A percentile compares a stretch with the other conserved stretches of the same genome.
Evolutionary conservation across 345 rosid species (phyloP).

Genomic region (Aurinia saxatilis): DNA sequence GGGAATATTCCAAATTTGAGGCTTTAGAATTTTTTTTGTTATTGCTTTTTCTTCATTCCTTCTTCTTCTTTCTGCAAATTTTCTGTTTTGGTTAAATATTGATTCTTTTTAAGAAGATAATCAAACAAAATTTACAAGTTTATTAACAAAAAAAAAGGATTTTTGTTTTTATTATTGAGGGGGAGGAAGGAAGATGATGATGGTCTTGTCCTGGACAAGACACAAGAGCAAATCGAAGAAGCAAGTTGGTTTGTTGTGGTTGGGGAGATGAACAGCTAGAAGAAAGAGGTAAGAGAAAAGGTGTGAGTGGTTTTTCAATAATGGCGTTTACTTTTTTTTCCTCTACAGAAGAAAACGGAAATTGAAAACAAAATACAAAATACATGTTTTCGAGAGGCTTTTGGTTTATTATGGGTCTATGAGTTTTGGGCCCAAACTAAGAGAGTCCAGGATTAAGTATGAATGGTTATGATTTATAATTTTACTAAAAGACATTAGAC

Average conservation of each 20-base stretch:
- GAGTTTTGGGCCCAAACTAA: not conserved
- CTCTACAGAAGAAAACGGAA: not conserved
- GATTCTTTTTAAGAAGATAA: too few relatives aligned
- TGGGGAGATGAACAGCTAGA: slow-evolving; percentile 35
- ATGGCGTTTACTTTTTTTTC: slow-evolving; percentile 21
- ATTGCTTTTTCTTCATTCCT: slow-evolving; percentile 13
- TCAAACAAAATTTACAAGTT: too few relatives aligned
- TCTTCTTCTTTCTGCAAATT: slow-evolving; percentile 13
- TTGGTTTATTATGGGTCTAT: not conserved
- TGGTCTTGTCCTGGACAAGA: slow-evolving; percentile 25
- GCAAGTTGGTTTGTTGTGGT: slow-evolving; percentile 38
- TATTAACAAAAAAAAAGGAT: not conserved
- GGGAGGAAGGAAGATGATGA: not conserved
- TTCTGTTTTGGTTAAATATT: not conserved
- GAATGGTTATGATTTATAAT: too few relatives aligned
- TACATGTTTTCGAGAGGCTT: not conserved
- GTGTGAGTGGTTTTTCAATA: slow-evolving; percentile 16
- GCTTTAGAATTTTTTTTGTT: slow-evolving; percentile 22
- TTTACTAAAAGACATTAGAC: too few relatives aligned
- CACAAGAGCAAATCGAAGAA: slow-evolving; percentile 4
- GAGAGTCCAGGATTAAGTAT: too few relatives aligned
- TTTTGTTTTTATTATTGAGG: not conserved
- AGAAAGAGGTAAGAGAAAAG: slow-evolving; percentile 6
- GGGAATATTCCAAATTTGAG: slow-evolving; percentile 33
- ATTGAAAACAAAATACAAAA: not conserved